A percentile compares a stretch with the other conserved stretches of the same genome.
These are phyloP conservation scores for Colletotrichum tropicale DNA, from an alignment of 2,329 filamentous ascomycete genomes.

Conservation along the genomic window DNA sequence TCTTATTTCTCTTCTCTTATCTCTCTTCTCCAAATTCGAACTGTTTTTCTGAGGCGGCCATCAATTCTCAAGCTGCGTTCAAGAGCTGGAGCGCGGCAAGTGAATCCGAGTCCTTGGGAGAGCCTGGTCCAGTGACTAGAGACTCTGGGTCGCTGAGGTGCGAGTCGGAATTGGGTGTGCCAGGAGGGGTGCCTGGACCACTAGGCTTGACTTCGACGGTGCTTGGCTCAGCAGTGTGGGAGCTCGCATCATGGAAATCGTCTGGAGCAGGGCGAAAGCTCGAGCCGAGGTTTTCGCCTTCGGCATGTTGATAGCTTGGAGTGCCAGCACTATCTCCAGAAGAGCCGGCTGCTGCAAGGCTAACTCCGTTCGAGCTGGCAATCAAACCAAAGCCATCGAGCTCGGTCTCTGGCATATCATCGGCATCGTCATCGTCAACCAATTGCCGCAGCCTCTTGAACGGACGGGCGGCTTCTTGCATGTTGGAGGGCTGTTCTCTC, in stretches of 20 bases:
- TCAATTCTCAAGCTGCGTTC: background rate
- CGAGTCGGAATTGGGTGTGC: background rate
- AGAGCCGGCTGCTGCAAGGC: background rate
- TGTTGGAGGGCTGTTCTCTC: rapidly evolving
- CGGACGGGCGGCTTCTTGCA: background rate
- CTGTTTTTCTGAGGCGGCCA: background rate
- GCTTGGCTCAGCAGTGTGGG: background rate
- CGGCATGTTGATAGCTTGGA: background rate
- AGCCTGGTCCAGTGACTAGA: background rate
- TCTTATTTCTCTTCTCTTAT: background rate
- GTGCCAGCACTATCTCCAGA: background rate
- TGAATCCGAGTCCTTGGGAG: background rate
- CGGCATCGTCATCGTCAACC: background rate
- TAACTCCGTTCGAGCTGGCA: background rate
- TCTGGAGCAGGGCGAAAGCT: background rate
- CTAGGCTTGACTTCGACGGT: background rate
- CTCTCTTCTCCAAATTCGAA: background rate
- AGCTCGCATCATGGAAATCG: background rate
- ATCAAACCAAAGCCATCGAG: rapidly evolving
- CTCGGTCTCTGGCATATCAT: background rate
- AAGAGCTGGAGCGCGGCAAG: background rate
- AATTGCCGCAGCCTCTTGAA: background rate
- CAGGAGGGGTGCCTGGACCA: background rate
- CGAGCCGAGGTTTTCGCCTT: background rate
- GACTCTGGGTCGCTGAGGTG: background rate